Base-by-base conservation (phyloP, 2,329 filamentous ascomycete species). In the Botryotinia calthae region DNA sequence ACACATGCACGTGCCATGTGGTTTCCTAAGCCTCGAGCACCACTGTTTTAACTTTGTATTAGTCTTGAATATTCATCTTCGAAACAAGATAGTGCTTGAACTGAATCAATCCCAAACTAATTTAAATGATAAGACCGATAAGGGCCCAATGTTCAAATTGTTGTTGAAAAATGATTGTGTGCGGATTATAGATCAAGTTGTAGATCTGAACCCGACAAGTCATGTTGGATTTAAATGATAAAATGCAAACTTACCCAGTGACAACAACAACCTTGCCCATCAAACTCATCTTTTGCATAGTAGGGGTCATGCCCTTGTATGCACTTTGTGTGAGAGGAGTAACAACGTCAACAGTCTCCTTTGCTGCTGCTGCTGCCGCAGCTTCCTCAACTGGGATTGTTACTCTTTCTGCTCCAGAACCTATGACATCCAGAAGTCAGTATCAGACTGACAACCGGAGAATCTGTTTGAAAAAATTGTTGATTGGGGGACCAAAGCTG, bases 1-100 rank as follows among this genome's bases (percentile, higher is more conserved):
- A 91, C 89, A 76, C 92, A 90, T 72, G 91, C 92, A 74, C 91
- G 89, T 65, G 92, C 91, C 90, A 94, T 94, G 84, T 91, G 87
- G 86, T 92, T 93, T 67, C 92, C 92, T 9, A 95, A 86, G 80
- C 92, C 92, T 78, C 92, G 90, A 75, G 91, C 92, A 81, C 90
- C 92, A 80, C 91, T 91, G 74, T 63, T 64, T 46, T 28, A 46
- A 69, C 48, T 67, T 56, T 25, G 48, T 42, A 46, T 67, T 56
- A 67, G 48, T 9, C 64, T 54, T 14, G 12, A 18, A 67, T 42
- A 4, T 56, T 40, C 34, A 28, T 2, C 12, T 67, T 20, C 10
- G 25, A 40, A 28, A 54, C 31, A 28, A 20, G 25, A 66, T 51
- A 12, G 9, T 40, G 31, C 46, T 34, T 12, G 31, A 54, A 51